Base-by-base conservation (phyloP, 192 early-diverging fungal genomes). In the Powellomyces hirtus region DNA sequence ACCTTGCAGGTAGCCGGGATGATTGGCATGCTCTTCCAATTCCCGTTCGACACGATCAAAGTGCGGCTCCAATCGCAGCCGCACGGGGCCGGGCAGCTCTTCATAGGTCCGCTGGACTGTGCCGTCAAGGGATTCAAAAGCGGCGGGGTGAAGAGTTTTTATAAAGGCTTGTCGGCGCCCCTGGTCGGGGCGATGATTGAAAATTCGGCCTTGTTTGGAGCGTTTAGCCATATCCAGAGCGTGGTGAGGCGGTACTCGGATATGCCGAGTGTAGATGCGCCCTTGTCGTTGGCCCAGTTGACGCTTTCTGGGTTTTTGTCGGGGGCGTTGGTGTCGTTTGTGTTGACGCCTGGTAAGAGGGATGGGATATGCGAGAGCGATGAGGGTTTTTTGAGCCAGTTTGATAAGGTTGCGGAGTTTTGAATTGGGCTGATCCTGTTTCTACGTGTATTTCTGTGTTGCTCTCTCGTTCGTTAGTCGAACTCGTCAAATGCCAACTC, bases 401-500 rank as follows among this genome's bases (percentile, higher is more conserved):
- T n/a, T n/a, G n/a, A n/a, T n/a, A n/a, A n/a, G n/a, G n/a, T n/a
- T n/a, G n/a, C n/a, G n/a, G n/a, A n/a, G n/a, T n/a, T n/a, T n/a
- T n/a, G n/a, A n/a, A n/a, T n/a, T n/a, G n/a, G n/a, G n/a, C n/a
- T n/a, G n/a, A n/a, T n/a, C n/a, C n/a, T n/a, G n/a, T n/a, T n/a
- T n/a, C n/a, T n/a, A n/a, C n/a, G n/a, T n/a, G n/a, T n/a, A n/a
- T n/a, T n/a, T n/a, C n/a, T n/a, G n/a, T n/a, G n/a, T n/a, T 42
- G 40, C 18, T 42, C 40, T 42, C 18, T 42, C 10, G 10, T 13
- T n/a, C n/a, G n/a, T n/a, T 24, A 53, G 86, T 97, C 6, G 97
- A 98, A 81, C 80, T 98, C 33, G 85, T 98, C 60, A 98, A 98
- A 71, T 98, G 97, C 81, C 90, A 93, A 68, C 77, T 98, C 60